Percentiles rank a stretch among this genome's conserved stretches.
phyloP scores from a whole-genome alignment of 225 moss, liverwort and hornwort species.

The Thuidium tamariscinum region DNA sequence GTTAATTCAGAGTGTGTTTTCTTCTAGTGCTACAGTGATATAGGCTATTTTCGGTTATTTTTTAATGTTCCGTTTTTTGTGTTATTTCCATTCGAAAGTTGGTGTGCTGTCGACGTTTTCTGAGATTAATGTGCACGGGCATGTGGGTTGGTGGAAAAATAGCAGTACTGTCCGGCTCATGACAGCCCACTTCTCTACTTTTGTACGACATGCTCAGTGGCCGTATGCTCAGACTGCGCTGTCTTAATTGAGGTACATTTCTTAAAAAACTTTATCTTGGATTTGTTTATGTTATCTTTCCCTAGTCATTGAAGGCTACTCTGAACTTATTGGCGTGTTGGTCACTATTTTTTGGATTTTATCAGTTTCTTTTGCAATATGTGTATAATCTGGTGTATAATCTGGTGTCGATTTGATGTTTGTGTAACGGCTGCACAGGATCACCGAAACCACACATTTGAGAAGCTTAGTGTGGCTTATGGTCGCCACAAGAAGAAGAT shows the following conservation, averaged over 20 bases:
- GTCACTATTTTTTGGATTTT: neutral
- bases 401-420: neutral
- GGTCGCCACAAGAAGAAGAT: constrained; percentile 65
- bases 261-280: neutral
- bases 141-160: constrained; percentile 16
- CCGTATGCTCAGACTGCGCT: constrained; percentile 61
- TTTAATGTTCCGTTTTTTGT: neutral
- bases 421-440: constrained; percentile 18
- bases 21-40: neutral
- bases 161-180: constrained; percentile 57
- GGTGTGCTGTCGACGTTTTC: neutral
- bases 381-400: neutral
- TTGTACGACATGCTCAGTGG: constrained; percentile 56
- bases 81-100: neutral
- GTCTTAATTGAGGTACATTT: constrained; percentile 46
- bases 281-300: neutral
- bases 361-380: neutral
- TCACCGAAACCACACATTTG: constrained; percentile 54
- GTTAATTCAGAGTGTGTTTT: neutral
- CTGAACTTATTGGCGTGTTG: neutral
- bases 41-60: neutral
- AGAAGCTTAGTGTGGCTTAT: constrained; percentile 58
- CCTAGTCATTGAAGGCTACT: neutral
- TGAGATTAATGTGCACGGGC: neutral
- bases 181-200: constrained; percentile 65